These are phyloP conservation scores for Paecilomyces formosus DNA, from an alignment of 2,329 filamentous ascomycete genomes.

Conservation along the genomic window DNA sequence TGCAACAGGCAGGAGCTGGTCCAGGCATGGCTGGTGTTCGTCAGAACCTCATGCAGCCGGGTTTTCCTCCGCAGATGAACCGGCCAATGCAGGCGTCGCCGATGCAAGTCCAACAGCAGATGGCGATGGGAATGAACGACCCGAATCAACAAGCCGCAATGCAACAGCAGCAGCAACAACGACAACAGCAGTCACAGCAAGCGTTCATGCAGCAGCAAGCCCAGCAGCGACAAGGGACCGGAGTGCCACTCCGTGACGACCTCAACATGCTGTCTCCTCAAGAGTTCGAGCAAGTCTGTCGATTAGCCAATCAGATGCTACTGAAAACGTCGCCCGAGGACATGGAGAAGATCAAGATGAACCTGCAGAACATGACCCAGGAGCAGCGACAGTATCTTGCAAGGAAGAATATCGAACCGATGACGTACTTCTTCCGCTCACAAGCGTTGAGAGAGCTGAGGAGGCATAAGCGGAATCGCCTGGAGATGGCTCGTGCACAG, in stretches of 20 bases:
- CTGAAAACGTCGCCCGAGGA: constrained; percentile 37
- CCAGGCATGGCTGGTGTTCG: constrained; percentile 23
- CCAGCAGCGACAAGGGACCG: constrained; percentile 22
- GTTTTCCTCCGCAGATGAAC: constrained; percentile 44
- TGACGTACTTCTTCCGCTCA: constrained; percentile 45
- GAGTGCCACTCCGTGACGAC: constrained; percentile 24
- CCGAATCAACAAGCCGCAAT: constrained; percentile 24
- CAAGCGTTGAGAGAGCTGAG: constrained; percentile 39
- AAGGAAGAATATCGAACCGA: constrained; percentile 40
- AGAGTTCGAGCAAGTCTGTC: constrained; percentile 38
- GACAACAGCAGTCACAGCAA: constrained; percentile 14
- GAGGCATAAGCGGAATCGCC: constrained; percentile 22
- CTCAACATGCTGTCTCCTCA: constrained; percentile 28
- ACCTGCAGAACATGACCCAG: constrained; percentile 38
- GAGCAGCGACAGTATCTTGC: constrained; percentile 42
- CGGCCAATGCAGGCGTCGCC: constrained; percentile 45
- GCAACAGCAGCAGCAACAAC: constrained; percentile 26
- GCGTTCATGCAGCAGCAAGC: constrained; percentile 20
- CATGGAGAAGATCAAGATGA: constrained; percentile 41
- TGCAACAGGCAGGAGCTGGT: constrained; percentile 25
- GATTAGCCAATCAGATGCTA: constrained; percentile 41
- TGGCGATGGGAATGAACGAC: constrained; percentile 28
- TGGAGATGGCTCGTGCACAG: constrained; percentile 23
- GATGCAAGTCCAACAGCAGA: constrained; percentile 33
- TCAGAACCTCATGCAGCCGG: constrained; percentile 35